Evolutionary conservation across 768 basidiomycete species (phyloP).

Genomic region (Mycena vitilis): DNA sequence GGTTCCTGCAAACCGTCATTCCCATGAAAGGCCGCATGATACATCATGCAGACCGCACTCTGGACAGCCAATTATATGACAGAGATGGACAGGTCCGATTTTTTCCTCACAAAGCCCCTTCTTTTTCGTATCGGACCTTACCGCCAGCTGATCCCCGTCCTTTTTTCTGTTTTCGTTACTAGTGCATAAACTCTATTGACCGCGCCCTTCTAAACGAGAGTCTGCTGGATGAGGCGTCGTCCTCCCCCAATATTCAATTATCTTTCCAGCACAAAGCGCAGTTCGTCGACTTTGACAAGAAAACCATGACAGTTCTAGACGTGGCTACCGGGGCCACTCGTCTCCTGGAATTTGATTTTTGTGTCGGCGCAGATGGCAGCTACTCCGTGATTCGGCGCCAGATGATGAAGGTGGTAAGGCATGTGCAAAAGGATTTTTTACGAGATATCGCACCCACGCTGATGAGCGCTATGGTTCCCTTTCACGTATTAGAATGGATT

Average conservation of each 20-base stretch:
- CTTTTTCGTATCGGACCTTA: constrained; percentile 29
- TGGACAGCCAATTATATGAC: constrained; percentile 90
- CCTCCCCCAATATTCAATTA: constrained; percentile 69
- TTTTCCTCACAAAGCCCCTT: constrained; percentile 28
- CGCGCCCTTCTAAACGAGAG: constrained; percentile 88
- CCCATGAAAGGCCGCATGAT: constrained; percentile 98
- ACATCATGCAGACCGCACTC: constrained; percentile 77
- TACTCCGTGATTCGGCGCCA: constrained; percentile 92
- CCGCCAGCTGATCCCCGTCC: constrained; percentile 32
- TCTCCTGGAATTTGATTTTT: constrained; percentile 75
- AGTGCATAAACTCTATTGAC: constrained; percentile 97
- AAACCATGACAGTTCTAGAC: constrained; percentile 65
- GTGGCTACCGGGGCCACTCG: constrained; percentile 54
- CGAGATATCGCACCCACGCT: constrained; percentile 32
- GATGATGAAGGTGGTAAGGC: constrained; percentile 96
- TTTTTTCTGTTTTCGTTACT: constrained; percentile 43
- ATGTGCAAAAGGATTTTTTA: constrained; percentile 47
- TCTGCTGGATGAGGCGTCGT: constrained; percentile 81
- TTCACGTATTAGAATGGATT: constrained; percentile 80
- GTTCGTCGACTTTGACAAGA: constrained; percentile 79
- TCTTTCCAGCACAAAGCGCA: constrained; percentile 87
- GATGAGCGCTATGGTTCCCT: constrained; percentile 26
- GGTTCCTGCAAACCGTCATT: constrained; percentile 83
- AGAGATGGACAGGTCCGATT: constrained; percentile 83
- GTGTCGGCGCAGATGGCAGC: constrained; percentile 94